phyloP scores from a whole-genome alignment of 2,329 filamentous ascomycete genomes.

The Nectriaceae sp. region DNA sequence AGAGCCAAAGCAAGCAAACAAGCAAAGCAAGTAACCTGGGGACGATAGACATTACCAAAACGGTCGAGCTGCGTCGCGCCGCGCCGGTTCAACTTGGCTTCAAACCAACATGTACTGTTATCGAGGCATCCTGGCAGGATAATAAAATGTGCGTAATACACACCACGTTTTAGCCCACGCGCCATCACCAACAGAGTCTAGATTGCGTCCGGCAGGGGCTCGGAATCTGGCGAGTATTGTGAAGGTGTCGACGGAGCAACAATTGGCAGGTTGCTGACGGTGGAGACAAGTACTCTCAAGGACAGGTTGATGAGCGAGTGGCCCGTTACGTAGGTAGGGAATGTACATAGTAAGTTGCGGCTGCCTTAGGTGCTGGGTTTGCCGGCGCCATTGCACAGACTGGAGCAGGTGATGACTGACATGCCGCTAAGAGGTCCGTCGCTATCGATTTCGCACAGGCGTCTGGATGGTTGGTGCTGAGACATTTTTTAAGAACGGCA shows the following conservation, averaged over 20 bases:
- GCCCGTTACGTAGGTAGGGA: slow-evolving; percentile 17
- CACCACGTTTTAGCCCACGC: slow-evolving; percentile 28
- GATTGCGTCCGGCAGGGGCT: slow-evolving; percentile 26
- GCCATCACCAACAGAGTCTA: slow-evolving; percentile 25
- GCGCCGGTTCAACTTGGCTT: slow-evolving; percentile 23
- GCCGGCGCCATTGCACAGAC: slow-evolving; percentile 17
- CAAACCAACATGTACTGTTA: slow-evolving; percentile 29
- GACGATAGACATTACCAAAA: slow-evolving; percentile 28
- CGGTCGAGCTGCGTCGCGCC: slow-evolving; percentile 33
- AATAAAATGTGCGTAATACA: slow-evolving; percentile 22
- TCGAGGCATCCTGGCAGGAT: slow-evolving; percentile 28
- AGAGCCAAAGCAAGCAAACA: neutral
- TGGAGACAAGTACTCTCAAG: slow-evolving; percentile 18
- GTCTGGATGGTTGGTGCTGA: slow-evolving; percentile 21
- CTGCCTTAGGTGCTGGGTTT: slow-evolving; percentile 21
- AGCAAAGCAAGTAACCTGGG: slow-evolving; percentile 10
- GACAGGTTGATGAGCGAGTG: slow-evolving; percentile 17
- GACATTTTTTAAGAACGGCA: slow-evolving; percentile 27
- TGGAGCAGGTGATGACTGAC: slow-evolving; percentile 26
- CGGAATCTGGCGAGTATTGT: slow-evolving; percentile 29
- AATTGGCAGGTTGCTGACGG: slow-evolving; percentile 24
- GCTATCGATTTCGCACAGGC: slow-evolving; percentile 22
- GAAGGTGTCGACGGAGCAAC: slow-evolving; percentile 29
- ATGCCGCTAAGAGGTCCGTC: slow-evolving; percentile 24
- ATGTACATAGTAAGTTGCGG: slow-evolving; percentile 23